Evolutionary conservation across 2,329 filamentous ascomycete genomes (phyloP).

Genomic region (Beauveria australis): DNA sequence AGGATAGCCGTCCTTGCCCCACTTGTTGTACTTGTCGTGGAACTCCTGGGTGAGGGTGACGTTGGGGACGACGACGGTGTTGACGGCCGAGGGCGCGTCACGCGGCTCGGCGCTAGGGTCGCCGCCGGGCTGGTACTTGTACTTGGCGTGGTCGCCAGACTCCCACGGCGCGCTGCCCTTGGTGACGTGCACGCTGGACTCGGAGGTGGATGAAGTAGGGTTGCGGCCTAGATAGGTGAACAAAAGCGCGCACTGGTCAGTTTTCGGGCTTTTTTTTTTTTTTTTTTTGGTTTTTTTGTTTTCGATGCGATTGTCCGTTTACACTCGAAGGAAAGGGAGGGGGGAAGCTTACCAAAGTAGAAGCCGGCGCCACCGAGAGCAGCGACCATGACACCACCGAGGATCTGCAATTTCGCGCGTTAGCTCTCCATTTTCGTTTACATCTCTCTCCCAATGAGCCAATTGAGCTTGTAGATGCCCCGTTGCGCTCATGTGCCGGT

Average conservation of each 20-base stretch:
- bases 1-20: constrained; percentile 89
- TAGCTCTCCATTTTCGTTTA: background rate
- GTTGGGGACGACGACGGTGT: constrained; percentile 88
- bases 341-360: constrained; percentile 61
- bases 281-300: background rate
- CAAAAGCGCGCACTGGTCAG: constrained; percentile 1
- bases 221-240: constrained; percentile 52
- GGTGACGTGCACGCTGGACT: constrained; percentile 67
- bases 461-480: background rate
- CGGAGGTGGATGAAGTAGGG: constrained; percentile 77
- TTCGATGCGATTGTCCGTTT: background rate
- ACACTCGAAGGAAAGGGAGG: background rate
- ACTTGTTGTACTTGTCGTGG: constrained; percentile 99
- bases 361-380: constrained; percentile 83
- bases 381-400: constrained; percentile 83
- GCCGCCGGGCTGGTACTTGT: constrained; percentile 78
- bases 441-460: background rate
- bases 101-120: constrained; percentile 66
- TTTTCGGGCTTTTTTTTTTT: background rate
- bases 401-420: constrained; percentile 51
- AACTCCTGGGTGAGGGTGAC: constrained; percentile 87
- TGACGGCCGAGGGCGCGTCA: constrained; percentile 90
- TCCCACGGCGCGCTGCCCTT: constrained; percentile 88
- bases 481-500: background rate
- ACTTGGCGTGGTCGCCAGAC: constrained; percentile 55